Evolutionary conservation across 2,329 filamentous ascomycete species (phyloP), one percentile per base, ranked within the genome.

Genomic region (Stachybotrys elegans): DNA sequence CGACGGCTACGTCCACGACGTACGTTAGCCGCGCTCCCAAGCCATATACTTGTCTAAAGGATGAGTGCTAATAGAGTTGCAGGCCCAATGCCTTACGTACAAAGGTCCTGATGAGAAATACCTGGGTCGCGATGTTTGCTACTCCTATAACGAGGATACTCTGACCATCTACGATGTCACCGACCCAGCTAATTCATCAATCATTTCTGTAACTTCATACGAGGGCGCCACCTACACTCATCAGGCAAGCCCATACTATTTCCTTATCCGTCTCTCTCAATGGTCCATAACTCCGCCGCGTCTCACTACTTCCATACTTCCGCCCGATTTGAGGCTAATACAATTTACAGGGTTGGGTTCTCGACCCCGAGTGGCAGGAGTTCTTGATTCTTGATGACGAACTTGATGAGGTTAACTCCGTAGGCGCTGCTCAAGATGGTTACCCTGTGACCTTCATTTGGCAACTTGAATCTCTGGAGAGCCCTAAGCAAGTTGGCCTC

Each of bases 151-250:
- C 50, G 72, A 73, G 51, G 71, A 75, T 48, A 67, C 67, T 1
- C 54, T 75, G 36, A 73, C 71, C 32, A 73, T 76, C 49, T 75
- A 71, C 55, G 73, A 78, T 45, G 67, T 76, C 12, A 75, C 70
- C n/a, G 60, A 76, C 58, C 38, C 13, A 11, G 23, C 75, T 17
- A 60, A 60, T 41, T 55, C 65, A 42, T 65, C 57, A 22, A 63
- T 77, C 47, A 68, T 79, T 49, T 78, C 75, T 42, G 67, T 66
- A 45, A 76, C 73, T 4, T 69, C 69, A 0, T 80, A 78, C 57
- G 65, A 71, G 7, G 76, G 76, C 27, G 52, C 48, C 20, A 55
- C 68, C 16, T 79, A 79, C 62, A 76, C 74, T 3, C 76, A 80
- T 56, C 76, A 80, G 17, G 34, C 12, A 5, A 17, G 6, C 12